phyloP scores from a whole-genome alignment of 2,329 filamentous ascomycete species.

The Mycosphaerelloides madeirae region DNA sequence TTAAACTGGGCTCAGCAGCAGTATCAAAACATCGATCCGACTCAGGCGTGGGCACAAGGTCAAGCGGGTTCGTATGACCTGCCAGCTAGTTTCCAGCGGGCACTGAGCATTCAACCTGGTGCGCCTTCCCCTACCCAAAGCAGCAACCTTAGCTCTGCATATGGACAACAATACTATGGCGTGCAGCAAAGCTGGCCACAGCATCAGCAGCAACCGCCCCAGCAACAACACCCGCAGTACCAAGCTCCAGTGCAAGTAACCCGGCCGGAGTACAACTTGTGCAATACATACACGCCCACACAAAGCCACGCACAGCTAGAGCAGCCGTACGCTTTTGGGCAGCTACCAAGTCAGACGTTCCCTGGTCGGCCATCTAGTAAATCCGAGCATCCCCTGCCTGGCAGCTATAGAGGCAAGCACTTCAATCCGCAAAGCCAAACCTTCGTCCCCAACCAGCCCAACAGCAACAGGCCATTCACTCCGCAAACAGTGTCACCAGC shows the following conservation, averaged over 20 bases:
- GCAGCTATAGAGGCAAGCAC: conserved; percentile 75
- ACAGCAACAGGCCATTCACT: conserved; percentile 19
- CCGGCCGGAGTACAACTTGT: conserved; percentile 13
- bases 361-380: conserved; percentile 67
- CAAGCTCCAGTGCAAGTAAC: background rate
- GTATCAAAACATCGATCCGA: conserved; percentile 32
- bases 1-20: conserved; percentile 18
- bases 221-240: conserved; percentile 27
- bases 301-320: conserved; percentile 35
- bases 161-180: conserved; percentile 24
- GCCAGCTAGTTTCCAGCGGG: conserved; percentile 42
- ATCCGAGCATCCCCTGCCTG: conserved; percentile 76
- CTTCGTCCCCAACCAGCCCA: conserved; percentile 65
- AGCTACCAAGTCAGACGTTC: conserved; percentile 66
- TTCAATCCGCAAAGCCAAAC: conserved; percentile 95
- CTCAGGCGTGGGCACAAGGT: conserved; percentile 29
- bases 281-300: conserved; percentile 21
- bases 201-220: conserved; percentile 27
- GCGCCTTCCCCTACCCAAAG: conserved; percentile 21
- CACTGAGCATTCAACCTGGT: conserved; percentile 42
- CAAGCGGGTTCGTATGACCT: conserved; percentile 41
- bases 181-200: conserved; percentile 27
- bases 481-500: conserved; percentile 17
- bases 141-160: conserved; percentile 12
- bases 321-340: conserved; percentile 67